Base-by-base conservation (phyloP, 176 grass and related monocot species). In the Secale cereale region DNA sequence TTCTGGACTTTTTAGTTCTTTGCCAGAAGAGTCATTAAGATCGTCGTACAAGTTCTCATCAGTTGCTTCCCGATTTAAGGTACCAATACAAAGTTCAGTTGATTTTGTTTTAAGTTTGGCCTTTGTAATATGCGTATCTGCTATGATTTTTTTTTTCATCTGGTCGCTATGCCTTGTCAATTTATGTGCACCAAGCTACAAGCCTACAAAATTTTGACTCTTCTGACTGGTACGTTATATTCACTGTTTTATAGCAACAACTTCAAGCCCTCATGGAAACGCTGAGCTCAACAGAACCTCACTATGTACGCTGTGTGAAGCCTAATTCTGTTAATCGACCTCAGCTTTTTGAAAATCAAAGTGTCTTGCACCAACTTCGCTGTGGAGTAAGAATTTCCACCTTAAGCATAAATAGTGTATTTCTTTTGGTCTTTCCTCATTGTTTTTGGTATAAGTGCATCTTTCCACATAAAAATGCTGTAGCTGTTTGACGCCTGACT, bases 181-280 rank as follows among this genome's bases (percentile, higher is more conserved):
- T 82, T 43, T 78, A 43, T 79, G 77, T 87, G 28, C 35, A 12
- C 26, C 10, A 30, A 59, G 23, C 40, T 50, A 75, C 25, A 5
- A 46, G 8, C 46, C 71, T 36, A 39, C 45, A 31, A 31, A 59
- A 31, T 86, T 66, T 56, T 69, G 20, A 62, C 28, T 48, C 74
- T 61, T 84, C 79, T 87, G 59, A 73, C 74, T 37, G 20, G 22
- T 54, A 15, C 43, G 31, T 56, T 28, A 78, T 65, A 23, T 78
- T 59, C 29, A 50, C 85, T 87, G 11, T 87, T 85, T 72, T 65
- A 37, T 81, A 99, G 97, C 97, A 96, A 94, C 97, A 99, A 99
- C 89, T 98, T 62, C 97, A 98, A 91, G 84, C 97, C n/a, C 97
- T 99, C 75, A 99, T 99, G 97, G 97, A 99, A 82, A 99, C 91